Evolutionary conservation across 257 asterid species (phyloP), one percentile per base, ranked within the genome.

Genomic region (Jaltomata sinuosa): DNA sequence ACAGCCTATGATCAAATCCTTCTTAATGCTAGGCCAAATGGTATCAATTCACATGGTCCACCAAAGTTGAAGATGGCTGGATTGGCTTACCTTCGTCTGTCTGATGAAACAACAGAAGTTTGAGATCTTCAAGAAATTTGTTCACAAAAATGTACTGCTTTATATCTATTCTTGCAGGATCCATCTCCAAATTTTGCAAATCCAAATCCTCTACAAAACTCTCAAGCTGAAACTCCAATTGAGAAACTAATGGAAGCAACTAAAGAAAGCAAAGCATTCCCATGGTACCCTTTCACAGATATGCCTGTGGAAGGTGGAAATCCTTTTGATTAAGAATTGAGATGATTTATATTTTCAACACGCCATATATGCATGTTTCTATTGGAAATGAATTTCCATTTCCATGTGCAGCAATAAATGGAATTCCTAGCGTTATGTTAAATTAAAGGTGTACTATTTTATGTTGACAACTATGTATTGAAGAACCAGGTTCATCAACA

Each of bases 181-280:
- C 88, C 87, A 49, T 61, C 59, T 76, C 90, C 92, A 54, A 91
- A 88, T 42, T 76, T 84, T 38, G 86, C 88, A 15, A 84, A 87
- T 52, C 62, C 92, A 27, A 83, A 84, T 78, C 88, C 92, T 11
- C 72, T 93, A 91, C 81, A 47, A 81, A 84, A 91, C 83, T 93
- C 97, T 36, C 91, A 86, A 34, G 84, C 89, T 10, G 84, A 85
- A 91, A 87, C 92, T 85, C 87, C 93, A 4, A 79, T 89, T 2
- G 92, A 89, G 4, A 78, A 89, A 49, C 91, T 93, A 55, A 40
- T 95, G 85, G 92, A 93, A 87, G 97, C 97, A 62, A 89, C 93
- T 21, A 87, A 92, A 79, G 93, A 92, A 3, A 87, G 89, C 22
- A 68, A 83, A 86, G 86, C 96, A 54, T 89, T 90, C 65, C 85